Evolutionary conservation across 768 basidiomycete species (phyloP).

Genomic region (Lentinula boryana): DNA sequence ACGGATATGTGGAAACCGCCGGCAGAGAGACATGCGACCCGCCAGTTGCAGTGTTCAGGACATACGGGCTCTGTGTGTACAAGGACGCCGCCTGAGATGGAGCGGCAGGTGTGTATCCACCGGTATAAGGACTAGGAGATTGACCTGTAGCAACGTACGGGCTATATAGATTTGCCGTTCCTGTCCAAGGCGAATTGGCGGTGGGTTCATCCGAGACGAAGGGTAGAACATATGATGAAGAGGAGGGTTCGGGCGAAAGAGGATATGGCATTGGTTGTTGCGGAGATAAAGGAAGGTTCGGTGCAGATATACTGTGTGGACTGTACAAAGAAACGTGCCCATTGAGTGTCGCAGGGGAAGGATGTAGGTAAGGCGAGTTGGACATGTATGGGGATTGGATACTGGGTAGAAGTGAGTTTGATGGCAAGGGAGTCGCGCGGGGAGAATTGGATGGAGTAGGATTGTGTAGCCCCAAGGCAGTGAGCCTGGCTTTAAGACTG

Average conservation of each 20-base stretch:
- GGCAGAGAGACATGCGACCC: not conserved
- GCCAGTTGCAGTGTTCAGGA: not conserved
- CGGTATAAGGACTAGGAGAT: not conserved
- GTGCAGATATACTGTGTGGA: slow-evolving; percentile 1
- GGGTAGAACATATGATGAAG: not conserved
- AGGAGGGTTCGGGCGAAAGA: not conserved
- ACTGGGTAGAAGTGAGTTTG: not conserved
- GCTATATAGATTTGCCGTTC: not conserved
- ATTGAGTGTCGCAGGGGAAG: not conserved
- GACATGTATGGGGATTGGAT: not conserved
- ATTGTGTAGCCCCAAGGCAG: not conserved
- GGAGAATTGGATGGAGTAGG: not conserved
- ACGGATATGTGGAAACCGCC: not conserved
- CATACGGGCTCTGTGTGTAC: slow-evolving; percentile 1
- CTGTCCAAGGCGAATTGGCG: not conserved
- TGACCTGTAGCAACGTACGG: not conserved
- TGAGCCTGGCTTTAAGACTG: slow-evolving; percentile 1
- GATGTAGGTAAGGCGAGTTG: not conserved
- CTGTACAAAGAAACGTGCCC: not conserved
- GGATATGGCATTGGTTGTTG: not conserved
- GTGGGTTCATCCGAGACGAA: not conserved
- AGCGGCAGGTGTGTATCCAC: not conserved
- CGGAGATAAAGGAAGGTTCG: not conserved
- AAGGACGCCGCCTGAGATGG: not conserved
- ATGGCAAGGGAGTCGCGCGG: not conserved